A percentile compares a stretch with the other conserved stretches of the same genome.
phyloP scores from a whole-genome alignment of 2,329 filamentous ascomycete genomes.

The Geosmithia morbida region DNA sequence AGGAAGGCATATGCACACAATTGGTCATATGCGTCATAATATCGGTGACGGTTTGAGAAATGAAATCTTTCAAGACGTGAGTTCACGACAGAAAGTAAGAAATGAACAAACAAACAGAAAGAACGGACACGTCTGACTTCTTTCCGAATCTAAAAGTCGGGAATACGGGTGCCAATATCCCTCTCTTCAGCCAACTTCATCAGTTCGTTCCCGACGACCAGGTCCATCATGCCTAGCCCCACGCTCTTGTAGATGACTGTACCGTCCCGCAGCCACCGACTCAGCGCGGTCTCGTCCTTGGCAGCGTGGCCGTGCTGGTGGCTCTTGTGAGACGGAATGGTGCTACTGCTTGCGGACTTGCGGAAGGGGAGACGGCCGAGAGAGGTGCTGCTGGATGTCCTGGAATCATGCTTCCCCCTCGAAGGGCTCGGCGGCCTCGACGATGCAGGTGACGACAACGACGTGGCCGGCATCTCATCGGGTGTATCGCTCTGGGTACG shows the following conservation, averaged over 20 bases:
- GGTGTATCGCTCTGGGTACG: background rate
- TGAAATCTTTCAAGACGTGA: no score
- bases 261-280: slow-evolving; percentile 42
- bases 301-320: slow-evolving; percentile 9
- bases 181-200: slow-evolving; percentile 39
- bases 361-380: background rate
- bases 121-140: no score
- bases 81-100: no score
- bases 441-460: slow-evolving; percentile 5
- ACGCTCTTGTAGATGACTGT: slow-evolving; percentile 59
- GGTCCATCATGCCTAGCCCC: slow-evolving; percentile 51
- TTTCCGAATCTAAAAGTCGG: slow-evolving; percentile 37
- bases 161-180: slow-evolving; percentile 36
- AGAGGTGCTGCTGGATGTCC: background rate
- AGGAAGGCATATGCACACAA: no score
- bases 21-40: no score
- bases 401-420: slow-evolving; percentile 4
- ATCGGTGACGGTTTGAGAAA: no score
- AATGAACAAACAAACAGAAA: no score
- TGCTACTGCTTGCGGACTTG: background rate
- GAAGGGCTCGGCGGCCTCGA: slow-evolving; percentile 15
- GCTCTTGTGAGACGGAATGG: background rate
- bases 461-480: slow-evolving; percentile 4
- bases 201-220: slow-evolving; percentile 45
- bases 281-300: slow-evolving; percentile 30